Percentiles rank a stretch among this genome's conserved stretches.
These are phyloP conservation scores for Candida nonsorbophila DNA, from an alignment of 805 yeast genomes.

Conservation along the genomic window DNA sequence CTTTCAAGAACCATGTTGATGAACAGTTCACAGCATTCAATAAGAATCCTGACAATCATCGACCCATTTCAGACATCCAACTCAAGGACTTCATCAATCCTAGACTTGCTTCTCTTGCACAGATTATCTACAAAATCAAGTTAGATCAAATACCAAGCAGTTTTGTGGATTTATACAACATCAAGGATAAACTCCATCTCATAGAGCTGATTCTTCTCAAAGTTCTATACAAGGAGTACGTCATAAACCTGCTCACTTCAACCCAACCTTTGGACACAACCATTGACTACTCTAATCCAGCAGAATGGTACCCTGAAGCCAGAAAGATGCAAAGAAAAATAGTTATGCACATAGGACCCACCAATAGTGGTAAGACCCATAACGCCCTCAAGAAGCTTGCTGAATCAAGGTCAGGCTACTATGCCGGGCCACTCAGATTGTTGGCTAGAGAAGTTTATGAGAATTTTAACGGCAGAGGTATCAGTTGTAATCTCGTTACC, in stretches of 20 bases:
- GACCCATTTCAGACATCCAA: constrained; percentile 1
- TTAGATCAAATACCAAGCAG: constrained; percentile 14
- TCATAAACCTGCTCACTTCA: constrained; percentile 9
- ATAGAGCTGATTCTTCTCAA: constrained; percentile 15
- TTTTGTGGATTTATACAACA: constrained; percentile 11
- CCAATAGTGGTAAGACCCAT: constrained; percentile 93
- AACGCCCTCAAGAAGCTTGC: constrained; percentile 69
- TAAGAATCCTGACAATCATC: no score
- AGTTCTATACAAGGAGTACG: constrained; percentile 18
- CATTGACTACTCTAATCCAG: constrained; percentile 31
- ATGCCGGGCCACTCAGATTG: constrained; percentile 90
- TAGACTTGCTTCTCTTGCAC: constrained; percentile 12
- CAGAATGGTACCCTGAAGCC: constrained; percentile 78
- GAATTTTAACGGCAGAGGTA: constrained; percentile 59
- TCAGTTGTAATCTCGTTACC: constrained; percentile 78
- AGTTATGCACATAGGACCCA: constrained; percentile 95
- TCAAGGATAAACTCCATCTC: constrained; percentile 14
- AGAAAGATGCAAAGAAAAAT: constrained; percentile 72
- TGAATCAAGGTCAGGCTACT: constrained; percentile 68
- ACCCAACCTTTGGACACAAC: constrained; percentile 7
- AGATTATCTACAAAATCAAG: constrained; percentile 14
- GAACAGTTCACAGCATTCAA: no score
- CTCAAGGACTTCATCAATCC: constrained; percentile 22
- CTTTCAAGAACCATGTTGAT: no score
- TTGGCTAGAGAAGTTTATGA: constrained; percentile 91